Evolutionary conservation across 768 basidiomycete genomes (phyloP).

Genomic region (Kwoniella dejecticola): DNA sequence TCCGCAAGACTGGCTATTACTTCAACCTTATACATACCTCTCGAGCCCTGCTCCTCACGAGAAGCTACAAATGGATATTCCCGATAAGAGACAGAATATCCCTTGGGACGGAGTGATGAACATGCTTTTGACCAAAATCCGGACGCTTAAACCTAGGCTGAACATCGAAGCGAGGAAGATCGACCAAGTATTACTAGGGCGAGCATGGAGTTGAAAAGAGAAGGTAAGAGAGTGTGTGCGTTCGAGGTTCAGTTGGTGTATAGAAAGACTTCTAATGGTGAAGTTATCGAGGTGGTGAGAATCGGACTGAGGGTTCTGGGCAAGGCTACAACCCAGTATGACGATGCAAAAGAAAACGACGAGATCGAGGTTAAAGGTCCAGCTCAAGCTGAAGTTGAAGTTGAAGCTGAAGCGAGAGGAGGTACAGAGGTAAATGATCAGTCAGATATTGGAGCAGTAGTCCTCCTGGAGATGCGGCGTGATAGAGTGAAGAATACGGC

Average conservation of each 20-base stretch:
- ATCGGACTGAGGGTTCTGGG: constrained; percentile 3
- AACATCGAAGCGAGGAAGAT: neutral
- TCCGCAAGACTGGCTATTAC: constrained; percentile 29
- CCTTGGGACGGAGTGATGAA: constrained; percentile 6
- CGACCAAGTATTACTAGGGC: neutral
- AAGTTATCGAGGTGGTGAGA: neutral
- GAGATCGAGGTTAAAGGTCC: no score
- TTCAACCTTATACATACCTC: constrained; percentile 1
- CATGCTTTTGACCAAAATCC: neutral
- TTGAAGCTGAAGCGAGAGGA: no score
- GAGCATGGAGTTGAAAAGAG: neutral
- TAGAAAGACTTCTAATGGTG: neutral
- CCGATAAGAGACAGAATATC: constrained; percentile 7
- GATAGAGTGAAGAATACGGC: constrained; percentile 9
- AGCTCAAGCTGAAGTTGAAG: no score
- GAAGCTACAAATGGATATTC: neutral
- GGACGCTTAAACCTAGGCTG: neutral
- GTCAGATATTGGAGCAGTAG: constrained; percentile 11
- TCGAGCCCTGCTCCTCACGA: neutral
- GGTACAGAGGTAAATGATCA: neutral
- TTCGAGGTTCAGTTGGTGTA: constrained; percentile 15
- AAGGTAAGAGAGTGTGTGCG: constrained; percentile 1
- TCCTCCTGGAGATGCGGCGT: constrained; percentile 22
- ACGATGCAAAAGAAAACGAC: no score
- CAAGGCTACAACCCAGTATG: neutral